Evolutionary conservation across 2,329 filamentous ascomycete genomes (phyloP).

Genomic region (Fragosphaeria purpurea): DNA sequence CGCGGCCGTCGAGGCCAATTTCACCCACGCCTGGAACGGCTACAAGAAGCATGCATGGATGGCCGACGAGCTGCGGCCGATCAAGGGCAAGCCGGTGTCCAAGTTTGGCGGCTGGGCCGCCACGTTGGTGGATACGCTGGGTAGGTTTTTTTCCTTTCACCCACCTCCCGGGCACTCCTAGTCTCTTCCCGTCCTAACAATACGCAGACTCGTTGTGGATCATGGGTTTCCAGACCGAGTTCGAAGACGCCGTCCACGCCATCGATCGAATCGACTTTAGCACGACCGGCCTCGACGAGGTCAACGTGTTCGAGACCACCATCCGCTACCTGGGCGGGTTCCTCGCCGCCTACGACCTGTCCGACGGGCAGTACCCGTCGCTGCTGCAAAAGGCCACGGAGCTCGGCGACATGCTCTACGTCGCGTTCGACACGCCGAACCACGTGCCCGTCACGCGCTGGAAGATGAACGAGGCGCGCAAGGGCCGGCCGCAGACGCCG

Average conservation of each 20-base stretch:
- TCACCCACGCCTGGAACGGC: constrained; percentile 30
- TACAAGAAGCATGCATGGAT: constrained; percentile 38
- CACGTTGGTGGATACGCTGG: constrained; percentile 41
- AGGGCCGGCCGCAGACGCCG: constrained; percentile 20
- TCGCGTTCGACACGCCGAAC: constrained; percentile 45
- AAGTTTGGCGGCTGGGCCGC: constrained; percentile 41
- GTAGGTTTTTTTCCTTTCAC: constrained; percentile 20
- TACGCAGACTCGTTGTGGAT: constrained; percentile 40
- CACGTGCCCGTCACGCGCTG: constrained; percentile 38
- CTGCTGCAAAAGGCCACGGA: constrained; percentile 42
- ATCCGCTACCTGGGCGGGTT: constrained; percentile 24
- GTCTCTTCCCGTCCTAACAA: constrained; percentile 16
- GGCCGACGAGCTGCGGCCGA: constrained; percentile 36
- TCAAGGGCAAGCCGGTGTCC: constrained; percentile 19
- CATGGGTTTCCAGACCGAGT: constrained; percentile 43
- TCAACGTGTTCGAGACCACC: constrained; percentile 26
- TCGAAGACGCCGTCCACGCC: constrained; percentile 37
- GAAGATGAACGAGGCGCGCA: constrained; percentile 26
- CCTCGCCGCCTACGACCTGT: constrained; percentile 19
- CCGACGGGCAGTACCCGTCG: constrained; percentile 26
- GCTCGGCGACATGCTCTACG: constrained; percentile 43
- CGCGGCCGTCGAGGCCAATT: constrained; percentile 23
- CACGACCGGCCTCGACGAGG: constrained; percentile 25
- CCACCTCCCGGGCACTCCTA: constrained; percentile 23
- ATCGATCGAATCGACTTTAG: constrained; percentile 38